Evolutionary conservation across 208 protist genomes (phyloP), one percentile per base, ranked within the genome.

Genomic region (Giardia duodenalis): DNA sequence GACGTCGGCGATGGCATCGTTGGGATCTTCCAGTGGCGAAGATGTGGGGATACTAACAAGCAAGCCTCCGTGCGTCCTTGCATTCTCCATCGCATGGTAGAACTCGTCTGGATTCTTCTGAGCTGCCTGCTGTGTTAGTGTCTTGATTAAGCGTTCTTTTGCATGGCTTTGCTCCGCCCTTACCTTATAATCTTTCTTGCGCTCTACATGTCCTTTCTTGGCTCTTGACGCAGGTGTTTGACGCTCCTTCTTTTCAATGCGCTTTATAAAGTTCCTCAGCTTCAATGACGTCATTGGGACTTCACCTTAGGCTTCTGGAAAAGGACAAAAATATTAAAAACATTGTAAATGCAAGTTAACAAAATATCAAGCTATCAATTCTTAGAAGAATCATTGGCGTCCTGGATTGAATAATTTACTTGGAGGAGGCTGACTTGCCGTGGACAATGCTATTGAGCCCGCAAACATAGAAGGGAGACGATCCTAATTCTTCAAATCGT

Each of bases 1-100:
- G 19, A 76, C 57, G 19, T 76, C 57, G 57, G 57, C 57, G 10
- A 76, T 76, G 30, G 57, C 57, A 76, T 76, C 57, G 57, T 76
- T 76, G 10, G 57, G 57, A 76, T 76, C 57, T 76, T 76, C 19
- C 10, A 76, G 57, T 39, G 57, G 57, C 19, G 10, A 39, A 76
- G 10, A 10, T 10, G 10, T 76, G 57, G 30, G 10, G 30, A 39
- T 39, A 10, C 19, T 76, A 76, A 76, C 19, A 30, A 76, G 57
- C 19, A 76, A 30, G 30, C 57, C 57, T 30, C 30, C 30, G 30
- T 76, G 19, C 57, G 57, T 76, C 57, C 57, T 10, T 39, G 30
- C 19, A 30, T 76, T 76, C 57, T 76, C 57, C 57, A 76, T 76
- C 57, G 57, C 57, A 76, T 76, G 57, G 57, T 76, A 76, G 57